Base-by-base conservation (phyloP, 805 yeast species). In the Myxozyma vanderwaltii region DNA sequence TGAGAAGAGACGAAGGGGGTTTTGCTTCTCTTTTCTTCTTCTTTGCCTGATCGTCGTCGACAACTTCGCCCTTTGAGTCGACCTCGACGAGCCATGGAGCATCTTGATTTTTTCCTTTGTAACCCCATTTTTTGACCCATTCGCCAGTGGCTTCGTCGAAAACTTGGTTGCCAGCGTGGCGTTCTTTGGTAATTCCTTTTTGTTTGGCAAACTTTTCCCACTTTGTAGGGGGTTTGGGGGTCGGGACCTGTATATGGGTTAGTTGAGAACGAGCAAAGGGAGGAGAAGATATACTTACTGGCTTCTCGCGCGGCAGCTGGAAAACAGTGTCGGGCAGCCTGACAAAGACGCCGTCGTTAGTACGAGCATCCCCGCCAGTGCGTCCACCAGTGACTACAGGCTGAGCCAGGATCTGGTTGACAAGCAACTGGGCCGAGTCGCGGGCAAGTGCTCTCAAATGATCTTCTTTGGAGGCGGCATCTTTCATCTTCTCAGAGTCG, bases 91-190 rank as follows among this genome's bases (percentile, higher is more conserved):
- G 80, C 99, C 99, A 94, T 75, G 94, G 97, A 70, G 81, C 77
- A 69, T 92, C 98, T 77, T 94, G 92, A 76, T 94, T 94, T 75
- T 84, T 84, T 70, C 98, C 98, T 66, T 88, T 86, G 78, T 87
- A 92, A 61, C 99, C 99, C 99, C 99, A 94, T 75, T 91, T 92
- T 69, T 96, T 92, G 62, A 87, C 96, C 99, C 99, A 94, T 75
- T 91, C 91, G 52, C 92, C 91, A 31, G 82, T 76, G 33, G 82
- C 94, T 74, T 94, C 98, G 74, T 94, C 96, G 69, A 77, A 94
- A 0, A 89, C 90, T 82, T 86, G 79, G 76, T 89, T 94, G 48
- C 96, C 97, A 29, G 88, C 86, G 73, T 86, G 91, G 19, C 67
- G 61, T 61, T 88, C 89, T 80, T 89, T 91, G 76, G 95, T 80